A percentile compares a stretch with the other conserved stretches of the same genome.
These are phyloP conservation scores for Diutina pseudorugosa DNA, from an alignment of 1,139 yeast species.

Conservation along the genomic window DNA sequence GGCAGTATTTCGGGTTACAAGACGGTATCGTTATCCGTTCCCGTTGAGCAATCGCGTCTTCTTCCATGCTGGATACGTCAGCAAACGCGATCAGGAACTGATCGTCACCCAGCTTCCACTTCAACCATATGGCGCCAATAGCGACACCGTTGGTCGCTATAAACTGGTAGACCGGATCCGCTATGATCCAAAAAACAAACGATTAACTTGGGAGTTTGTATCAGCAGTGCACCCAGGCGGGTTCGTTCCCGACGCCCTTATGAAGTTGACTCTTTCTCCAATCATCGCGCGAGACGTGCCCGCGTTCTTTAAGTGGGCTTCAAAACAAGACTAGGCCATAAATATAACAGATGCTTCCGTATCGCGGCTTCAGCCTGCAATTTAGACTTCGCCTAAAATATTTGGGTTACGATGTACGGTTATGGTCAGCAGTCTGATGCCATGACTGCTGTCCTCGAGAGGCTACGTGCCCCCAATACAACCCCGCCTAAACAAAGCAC, in stretches of 20 bases:
- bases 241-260: neutral
- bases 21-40: neutral
- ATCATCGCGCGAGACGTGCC: neutral
- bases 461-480: too few relatives aligned
- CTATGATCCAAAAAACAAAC: neutral
- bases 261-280: neutral
- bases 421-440: too few relatives aligned
- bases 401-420: too few relatives aligned
- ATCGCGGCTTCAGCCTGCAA: neutral
- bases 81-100: neutral
- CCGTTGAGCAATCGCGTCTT: neutral
- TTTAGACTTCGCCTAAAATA: too few relatives aligned
- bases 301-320: neutral
- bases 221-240: neutral
- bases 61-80: neutral
- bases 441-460: too few relatives aligned
- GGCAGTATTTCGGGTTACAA: neutral
- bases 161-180: neutral
- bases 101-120: neutral
- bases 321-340: neutral
- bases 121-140: neutral
- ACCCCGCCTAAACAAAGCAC: too few relatives aligned
- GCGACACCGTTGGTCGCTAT: neutral
- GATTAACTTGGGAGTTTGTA: neutral
- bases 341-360: neutral